A percentile compares a stretch with the other conserved stretches of the same genome.
Conservation (phyloP, 2,329 filamentous ascomycete species). For the Gnomoniopsis sp. region DNA sequence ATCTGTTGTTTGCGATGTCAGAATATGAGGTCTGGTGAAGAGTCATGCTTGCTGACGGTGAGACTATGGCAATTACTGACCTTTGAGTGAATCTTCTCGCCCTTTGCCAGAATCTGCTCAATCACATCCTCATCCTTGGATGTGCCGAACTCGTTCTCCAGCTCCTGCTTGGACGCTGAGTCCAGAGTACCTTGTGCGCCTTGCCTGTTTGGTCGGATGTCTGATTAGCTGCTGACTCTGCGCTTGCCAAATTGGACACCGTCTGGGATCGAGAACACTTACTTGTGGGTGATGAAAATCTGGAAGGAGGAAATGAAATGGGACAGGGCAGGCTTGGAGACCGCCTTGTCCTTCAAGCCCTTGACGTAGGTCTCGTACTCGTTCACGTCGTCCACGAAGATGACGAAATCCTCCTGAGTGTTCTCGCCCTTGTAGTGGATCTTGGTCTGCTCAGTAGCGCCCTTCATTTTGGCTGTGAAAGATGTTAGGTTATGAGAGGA, state of each 20-base stretch:
- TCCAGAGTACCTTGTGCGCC: slow-evolving; percentile 80
- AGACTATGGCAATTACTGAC: slow-evolving; percentile 31
- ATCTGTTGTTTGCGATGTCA: slow-evolving; percentile 35
- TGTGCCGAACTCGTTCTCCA: slow-evolving; percentile 88
- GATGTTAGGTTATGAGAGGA: slow-evolving; percentile 1
- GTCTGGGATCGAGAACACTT: slow-evolving; percentile 36
- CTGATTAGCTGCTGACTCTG: slow-evolving; percentile 1
- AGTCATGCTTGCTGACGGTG: not conserved
- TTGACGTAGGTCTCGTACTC: slow-evolving; percentile 64
- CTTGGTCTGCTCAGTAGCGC: slow-evolving; percentile 69
- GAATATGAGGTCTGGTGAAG: not conserved
- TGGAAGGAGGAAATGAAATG: slow-evolving; percentile 87
- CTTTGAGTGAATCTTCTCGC: slow-evolving; percentile 61
- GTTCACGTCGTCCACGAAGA: slow-evolving; percentile 59
- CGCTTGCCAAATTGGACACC: not conserved
- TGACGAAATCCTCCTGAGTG: slow-evolving; percentile 52
- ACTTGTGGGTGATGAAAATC: slow-evolving; percentile 89
- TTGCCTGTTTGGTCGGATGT: slow-evolving; percentile 55
- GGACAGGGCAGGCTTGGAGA: slow-evolving; percentile 59
- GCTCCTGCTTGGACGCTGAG: slow-evolving; percentile 65
- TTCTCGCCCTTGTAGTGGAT: slow-evolving; percentile 75
- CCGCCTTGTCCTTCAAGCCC: slow-evolving; percentile 76
- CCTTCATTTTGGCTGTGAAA: slow-evolving; percentile 28
- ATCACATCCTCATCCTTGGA: slow-evolving; percentile 76
- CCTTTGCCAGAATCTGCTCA: slow-evolving; percentile 75